These are phyloP conservation scores for Suillus brevipes DNA, from an alignment of 768 basidiomycete species.

Conservation along the genomic window DNA sequence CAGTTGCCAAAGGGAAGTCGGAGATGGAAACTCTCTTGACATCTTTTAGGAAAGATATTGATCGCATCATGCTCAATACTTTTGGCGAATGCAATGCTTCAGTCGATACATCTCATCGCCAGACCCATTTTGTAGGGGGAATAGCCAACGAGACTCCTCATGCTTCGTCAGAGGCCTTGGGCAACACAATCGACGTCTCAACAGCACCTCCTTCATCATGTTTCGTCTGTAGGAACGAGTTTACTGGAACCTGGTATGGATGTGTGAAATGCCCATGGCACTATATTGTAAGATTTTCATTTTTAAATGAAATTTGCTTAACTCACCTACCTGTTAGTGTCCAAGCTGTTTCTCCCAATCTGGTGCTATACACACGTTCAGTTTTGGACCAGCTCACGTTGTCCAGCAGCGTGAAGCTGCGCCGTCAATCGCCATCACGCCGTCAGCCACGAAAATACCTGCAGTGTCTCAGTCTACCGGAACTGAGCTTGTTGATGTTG, in stretches of 20 bases:
- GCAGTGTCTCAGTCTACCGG: background rate
- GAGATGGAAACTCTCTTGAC: slow-evolving; percentile 49
- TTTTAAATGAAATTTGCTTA: background rate
- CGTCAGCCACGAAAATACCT: background rate
- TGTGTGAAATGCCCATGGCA: slow-evolving; percentile 35
- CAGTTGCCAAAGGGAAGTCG: slow-evolving; percentile 44
- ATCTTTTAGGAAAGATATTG: slow-evolving; percentile 57
- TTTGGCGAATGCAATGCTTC: slow-evolving; percentile 29
- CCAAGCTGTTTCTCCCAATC: slow-evolving; percentile 31
- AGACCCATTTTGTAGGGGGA: background rate
- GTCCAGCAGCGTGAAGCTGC: slow-evolving; percentile 20
- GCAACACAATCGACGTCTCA: background rate
- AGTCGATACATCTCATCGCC: background rate
- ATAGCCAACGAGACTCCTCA: background rate
- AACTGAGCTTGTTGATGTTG: background rate
- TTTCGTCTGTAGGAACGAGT: slow-evolving; percentile 31
- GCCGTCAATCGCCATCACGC: background rate
- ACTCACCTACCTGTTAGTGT: slow-evolving; percentile 23
- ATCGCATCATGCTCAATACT: slow-evolving; percentile 41
- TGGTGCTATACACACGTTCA: slow-evolving; percentile 27
- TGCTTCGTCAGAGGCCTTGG: background rate
- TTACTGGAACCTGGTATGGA: slow-evolving; percentile 30
- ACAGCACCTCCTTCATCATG: slow-evolving; percentile 14
- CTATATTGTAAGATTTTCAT: slow-evolving; percentile 24
- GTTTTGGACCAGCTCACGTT: slow-evolving; percentile 32